Base-by-base conservation (phyloP, 2,329 filamentous ascomycete species). In the Diaporthe sp. region DNA sequence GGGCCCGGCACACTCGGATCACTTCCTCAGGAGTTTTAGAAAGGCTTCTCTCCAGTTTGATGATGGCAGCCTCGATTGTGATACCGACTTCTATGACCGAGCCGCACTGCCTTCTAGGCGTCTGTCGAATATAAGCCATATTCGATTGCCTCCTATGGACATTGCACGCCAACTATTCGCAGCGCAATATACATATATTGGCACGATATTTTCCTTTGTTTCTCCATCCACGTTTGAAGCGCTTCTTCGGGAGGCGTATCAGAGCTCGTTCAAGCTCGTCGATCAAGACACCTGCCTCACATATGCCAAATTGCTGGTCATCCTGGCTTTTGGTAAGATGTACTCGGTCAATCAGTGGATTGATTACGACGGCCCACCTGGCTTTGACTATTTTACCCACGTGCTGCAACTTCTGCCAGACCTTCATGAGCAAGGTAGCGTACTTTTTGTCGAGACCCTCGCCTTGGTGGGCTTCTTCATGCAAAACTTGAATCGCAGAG, bases 311-410 rank as follows among this genome's bases (percentile, higher is more conserved):
- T 82, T 89, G 5, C 82, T 91, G 3, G 81, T 90, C 53, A 86
- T 90, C 7, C 82, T 91, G 13, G 88, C 89, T 0, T 90, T 89
- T 78, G 89, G 89, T 0, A 86, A 90, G 76, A 85, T 90, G 78
- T 91, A 91, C 79, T 90, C 88, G 4, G 85, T 91, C 65, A 91
- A 91, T 77, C 88, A 90, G 72, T 89, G 87, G 87, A 86, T 87
- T 0, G 85, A 86, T 61, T 85, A 85, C 78, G 85, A 88, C 55
- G 87, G 88, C 0, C 89, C 89, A 0, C 89, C 89, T 0, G 89
- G 89, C 0, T 90, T 90, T 78, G 85, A 86, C 20, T 91, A 88
- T 76, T 91, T 91, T 79, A 86, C 86, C 28, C 84, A 87, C 71
- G 88, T 89, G 0, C 77, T 90, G 37, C 85, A 86, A 37, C 85